These are phyloP conservation scores for Gentiana macrophylla DNA, from an alignment of 257 asterid species.

Conservation along the genomic window DNA sequence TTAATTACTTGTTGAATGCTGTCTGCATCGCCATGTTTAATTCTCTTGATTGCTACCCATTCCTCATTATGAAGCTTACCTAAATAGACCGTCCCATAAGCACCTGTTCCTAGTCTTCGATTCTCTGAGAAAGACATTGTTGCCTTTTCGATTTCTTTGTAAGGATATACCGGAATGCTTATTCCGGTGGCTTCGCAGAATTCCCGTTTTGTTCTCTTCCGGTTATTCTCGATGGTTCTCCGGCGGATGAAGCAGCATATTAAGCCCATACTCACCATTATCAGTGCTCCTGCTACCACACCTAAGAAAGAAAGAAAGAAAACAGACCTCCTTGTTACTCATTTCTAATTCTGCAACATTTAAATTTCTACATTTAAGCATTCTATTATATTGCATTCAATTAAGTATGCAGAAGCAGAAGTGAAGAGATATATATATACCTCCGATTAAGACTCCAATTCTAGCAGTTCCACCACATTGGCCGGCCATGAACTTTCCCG, in stretches of 20 bases:
- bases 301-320: conserved; percentile 27
- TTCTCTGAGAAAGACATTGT: conserved; percentile 62
- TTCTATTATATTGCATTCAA: too few species aligned
- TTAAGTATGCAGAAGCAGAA: too few species aligned
- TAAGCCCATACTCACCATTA: conserved; percentile 45
- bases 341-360: background rate
- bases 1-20: conserved; percentile 58
- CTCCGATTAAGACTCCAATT: conserved; percentile 62
- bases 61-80: conserved; percentile 48
- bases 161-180: conserved; percentile 44
- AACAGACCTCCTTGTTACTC: background rate
- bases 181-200: conserved; percentile 56
- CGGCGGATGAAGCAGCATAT: conserved; percentile 41
- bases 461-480: conserved; percentile 78
- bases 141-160: conserved; percentile 65
- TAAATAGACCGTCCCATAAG: conserved; percentile 64
- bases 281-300: conserved; percentile 47
- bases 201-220: conserved; percentile 29
- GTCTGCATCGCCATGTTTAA: conserved; percentile 32
- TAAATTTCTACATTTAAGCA: too few species aligned
- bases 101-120: conserved; percentile 61
- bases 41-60: conserved; percentile 72
- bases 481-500: conserved; percentile 63
- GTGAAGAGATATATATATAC: conserved; percentile 18
- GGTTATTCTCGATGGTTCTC: conserved; percentile 25